Conservation (phyloP, 768 basidiomycete genomes). For the Paxillus involutus region DNA sequence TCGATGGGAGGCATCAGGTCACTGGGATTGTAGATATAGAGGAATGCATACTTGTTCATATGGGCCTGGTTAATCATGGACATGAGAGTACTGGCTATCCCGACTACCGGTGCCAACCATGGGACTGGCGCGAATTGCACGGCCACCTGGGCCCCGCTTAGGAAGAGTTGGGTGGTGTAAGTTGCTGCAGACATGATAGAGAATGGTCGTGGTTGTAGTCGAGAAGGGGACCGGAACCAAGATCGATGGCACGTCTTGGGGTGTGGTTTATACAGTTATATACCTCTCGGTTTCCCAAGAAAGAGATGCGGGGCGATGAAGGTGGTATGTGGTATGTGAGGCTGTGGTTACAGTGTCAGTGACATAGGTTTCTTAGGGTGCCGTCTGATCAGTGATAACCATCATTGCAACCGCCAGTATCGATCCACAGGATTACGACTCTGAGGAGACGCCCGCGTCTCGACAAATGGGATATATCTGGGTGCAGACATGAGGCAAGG, state of each 20-base stretch:
- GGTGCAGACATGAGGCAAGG: too few species aligned
- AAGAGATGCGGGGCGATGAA: too few species aligned
- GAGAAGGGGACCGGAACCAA: background rate
- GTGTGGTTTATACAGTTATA: background rate
- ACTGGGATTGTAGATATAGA: background rate
- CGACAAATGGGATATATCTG: too few species aligned
- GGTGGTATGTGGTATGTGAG: background rate
- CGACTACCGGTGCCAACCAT: conserved; percentile 43
- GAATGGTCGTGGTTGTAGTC: background rate
- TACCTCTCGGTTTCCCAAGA: background rate
- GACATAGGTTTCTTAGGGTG: too few species aligned
- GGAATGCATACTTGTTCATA: conserved; percentile 42
- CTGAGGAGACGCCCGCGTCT: too few species aligned
- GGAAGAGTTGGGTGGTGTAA: conserved; percentile 8
- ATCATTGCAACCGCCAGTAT: too few species aligned
- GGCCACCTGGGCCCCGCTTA: conserved; percentile 40
- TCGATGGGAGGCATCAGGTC: background rate
- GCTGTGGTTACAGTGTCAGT: background rate
- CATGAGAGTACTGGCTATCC: conserved; percentile 43
- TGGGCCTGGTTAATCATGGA: conserved; percentile 46
- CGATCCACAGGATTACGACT: too few species aligned
- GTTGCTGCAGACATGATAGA: conserved; percentile 13
- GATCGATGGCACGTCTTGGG: background rate
- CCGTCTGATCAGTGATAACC: too few species aligned
- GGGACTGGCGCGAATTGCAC: conserved; percentile 51